Base-by-base conservation (phyloP, 371 early-diverging fungal species). In the Lichtheimia ramosa region DNA sequence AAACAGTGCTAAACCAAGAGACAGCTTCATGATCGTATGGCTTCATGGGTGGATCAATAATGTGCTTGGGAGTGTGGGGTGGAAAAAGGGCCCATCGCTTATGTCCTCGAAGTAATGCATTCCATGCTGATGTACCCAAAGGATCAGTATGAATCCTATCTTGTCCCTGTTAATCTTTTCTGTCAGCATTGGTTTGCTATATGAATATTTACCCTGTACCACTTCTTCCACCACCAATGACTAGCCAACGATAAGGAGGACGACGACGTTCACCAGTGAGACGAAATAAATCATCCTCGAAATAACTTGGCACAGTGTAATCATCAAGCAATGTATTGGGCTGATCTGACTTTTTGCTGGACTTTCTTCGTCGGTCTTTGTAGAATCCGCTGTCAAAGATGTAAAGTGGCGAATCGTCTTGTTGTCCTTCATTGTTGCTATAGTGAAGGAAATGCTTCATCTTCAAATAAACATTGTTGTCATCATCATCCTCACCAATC, bases 331-430 rank as follows among this genome's bases (percentile, higher is more conserved):
- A 64, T 63, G 66, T 40, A 60, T 48, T 61, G 60, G 54, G 58
- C 18, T 41, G 57, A 10, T 57, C 43, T 14, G 39, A 1, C 24
- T 48, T 53, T 42, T 58, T 40, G 34, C 34, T 15, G 15, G 54
- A 39, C 13, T 54, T 34, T 68, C 62, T 59, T 40, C 65, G 62
- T 25, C 68, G 64, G 51, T 65, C 59, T 21, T 65, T 80, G 66
- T 70, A 83, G 68, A 84, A 90, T 67, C 70, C 80, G 54, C 83
- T 81, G 59, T 93, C 94, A 64, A 93, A 93, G 28, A 92, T 90
- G 54, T 93, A 93, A 24, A 93, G 79, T 2, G 94, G 94, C 15
- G 88, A 88, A 65, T 93, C 94, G 59, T 92, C 92, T 39, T 68
- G 54, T 24, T 62, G 64, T 3, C 83, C 89, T 25, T 84, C 89